Conservation (phyloP, 1,284 basidiomycete genomes). For the Boletellus deceptivus region DNA sequence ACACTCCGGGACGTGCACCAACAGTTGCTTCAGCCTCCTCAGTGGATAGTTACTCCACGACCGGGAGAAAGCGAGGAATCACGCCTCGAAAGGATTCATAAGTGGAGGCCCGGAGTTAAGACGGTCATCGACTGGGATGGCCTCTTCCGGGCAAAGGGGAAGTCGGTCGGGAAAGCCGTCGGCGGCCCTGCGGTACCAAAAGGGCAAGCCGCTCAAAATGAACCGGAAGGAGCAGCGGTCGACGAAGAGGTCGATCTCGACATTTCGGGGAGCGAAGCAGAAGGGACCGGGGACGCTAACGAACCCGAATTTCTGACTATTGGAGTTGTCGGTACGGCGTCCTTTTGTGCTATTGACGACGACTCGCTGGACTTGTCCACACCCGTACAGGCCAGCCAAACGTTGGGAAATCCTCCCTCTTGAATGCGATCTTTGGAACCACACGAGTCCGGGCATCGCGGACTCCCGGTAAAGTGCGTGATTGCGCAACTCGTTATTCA, state of each 20-base stretch:
- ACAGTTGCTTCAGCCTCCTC: slow-evolving; percentile 70
- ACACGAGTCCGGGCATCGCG: slow-evolving; percentile 81
- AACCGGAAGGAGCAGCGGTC: slow-evolving; percentile 14
- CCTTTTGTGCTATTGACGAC: slow-evolving; percentile 4
- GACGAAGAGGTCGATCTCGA: slow-evolving; percentile 20
- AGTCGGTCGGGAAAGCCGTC: slow-evolving; percentile 42
- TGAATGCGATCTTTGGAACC: slow-evolving; percentile 88
- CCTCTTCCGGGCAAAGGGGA: slow-evolving; percentile 46
- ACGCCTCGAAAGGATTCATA: slow-evolving; percentile 43
- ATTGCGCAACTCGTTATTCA: background rate
- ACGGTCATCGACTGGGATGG: slow-evolving; percentile 72
- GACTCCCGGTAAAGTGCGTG: slow-evolving; percentile 82
- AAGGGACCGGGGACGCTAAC: slow-evolving; percentile 14
- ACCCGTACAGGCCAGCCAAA: slow-evolving; percentile 76
- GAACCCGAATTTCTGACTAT: slow-evolving; percentile 68
- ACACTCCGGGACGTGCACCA: slow-evolving; percentile 68
- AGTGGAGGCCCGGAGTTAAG: slow-evolving; percentile 69
- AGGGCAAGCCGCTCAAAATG: slow-evolving; percentile 3
- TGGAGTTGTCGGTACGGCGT: slow-evolving; percentile 68
- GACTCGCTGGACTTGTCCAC: background rate
- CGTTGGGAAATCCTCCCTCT: slow-evolving; percentile 87
- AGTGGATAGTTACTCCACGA: slow-evolving; percentile 48
- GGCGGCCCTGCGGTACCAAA: slow-evolving; percentile 41
- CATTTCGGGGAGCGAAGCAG: slow-evolving; percentile 17
- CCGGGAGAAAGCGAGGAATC: slow-evolving; percentile 18